Conservation (phyloP, 2,329 filamentous ascomycete species). For the Leptographium radiaticola region DNA sequence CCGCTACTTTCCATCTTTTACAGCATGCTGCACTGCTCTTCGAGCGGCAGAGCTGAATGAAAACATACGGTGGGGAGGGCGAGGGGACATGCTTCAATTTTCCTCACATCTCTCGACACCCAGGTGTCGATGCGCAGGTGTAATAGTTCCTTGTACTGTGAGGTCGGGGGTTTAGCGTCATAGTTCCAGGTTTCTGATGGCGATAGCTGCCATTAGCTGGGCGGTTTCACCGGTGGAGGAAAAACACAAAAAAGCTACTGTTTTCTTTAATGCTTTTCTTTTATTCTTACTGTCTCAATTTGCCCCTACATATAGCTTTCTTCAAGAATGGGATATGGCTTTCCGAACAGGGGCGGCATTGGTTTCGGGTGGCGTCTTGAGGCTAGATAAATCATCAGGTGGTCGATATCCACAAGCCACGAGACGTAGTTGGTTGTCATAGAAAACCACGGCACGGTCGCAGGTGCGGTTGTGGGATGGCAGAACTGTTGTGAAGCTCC, state of each 20-base stretch:
- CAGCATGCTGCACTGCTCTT: no score
- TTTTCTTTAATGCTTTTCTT: constrained; percentile 5
- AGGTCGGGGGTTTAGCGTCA: background rate
- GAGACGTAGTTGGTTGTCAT: background rate
- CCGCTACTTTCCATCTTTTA: background rate
- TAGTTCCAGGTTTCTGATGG: background rate
- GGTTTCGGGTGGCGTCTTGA: background rate
- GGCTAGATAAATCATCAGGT: background rate
- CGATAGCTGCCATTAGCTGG: background rate
- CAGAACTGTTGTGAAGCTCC: no score
- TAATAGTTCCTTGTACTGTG: background rate
- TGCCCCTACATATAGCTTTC: constrained; percentile 23
- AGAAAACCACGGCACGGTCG: no score
- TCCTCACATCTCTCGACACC: background rate
- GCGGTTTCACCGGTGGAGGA: background rate
- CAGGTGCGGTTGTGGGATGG: no score
- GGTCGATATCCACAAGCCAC: background rate
- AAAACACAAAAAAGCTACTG: background rate
- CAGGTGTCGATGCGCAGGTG: background rate
- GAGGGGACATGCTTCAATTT: background rate
- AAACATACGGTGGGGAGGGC: background rate
- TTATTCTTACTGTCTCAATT: constrained; percentile 4
- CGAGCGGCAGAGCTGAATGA: background rate
- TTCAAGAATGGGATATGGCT: constrained; percentile 29
- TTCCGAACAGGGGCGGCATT: constrained; percentile 16